These are phyloP conservation scores for Malania oleifera DNA, from an alignment of 164 flowering plant genomes.

Conservation along the genomic window DNA sequence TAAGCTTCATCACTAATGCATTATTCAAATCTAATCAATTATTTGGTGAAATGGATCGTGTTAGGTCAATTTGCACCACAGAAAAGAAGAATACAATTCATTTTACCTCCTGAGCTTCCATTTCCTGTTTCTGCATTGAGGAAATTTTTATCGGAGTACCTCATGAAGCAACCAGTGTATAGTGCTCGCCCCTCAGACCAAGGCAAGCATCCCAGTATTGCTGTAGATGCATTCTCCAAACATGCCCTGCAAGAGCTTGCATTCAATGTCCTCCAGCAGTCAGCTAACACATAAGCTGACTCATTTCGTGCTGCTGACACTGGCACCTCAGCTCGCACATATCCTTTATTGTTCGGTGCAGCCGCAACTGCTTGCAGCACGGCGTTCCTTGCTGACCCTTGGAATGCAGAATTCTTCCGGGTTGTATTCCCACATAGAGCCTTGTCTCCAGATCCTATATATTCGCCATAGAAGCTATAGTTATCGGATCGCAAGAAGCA, in stretches of 20 bases:
- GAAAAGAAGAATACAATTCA: not conserved
- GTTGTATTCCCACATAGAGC: constrained; percentile 56
- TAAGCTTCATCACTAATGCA: no score
- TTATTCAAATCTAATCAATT: no score
- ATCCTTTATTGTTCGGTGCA: constrained; percentile 48
- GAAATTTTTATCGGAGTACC: constrained; percentile 75
- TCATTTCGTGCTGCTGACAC: constrained; percentile 39
- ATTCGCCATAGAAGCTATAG: constrained; percentile 60
- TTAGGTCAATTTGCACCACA: not conserved
- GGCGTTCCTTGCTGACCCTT: constrained; percentile 42
- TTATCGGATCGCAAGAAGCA: constrained; percentile 75
- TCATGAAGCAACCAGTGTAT: constrained; percentile 82
- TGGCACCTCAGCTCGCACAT: constrained; percentile 32
- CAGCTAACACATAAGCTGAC: constrained; percentile 62
- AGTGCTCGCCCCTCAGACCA: constrained; percentile 79
- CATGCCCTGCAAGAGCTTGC: constrained; percentile 58
- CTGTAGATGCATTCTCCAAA: constrained; percentile 58
- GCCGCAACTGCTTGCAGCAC: constrained; percentile 32
- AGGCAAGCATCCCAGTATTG: constrained; percentile 65
- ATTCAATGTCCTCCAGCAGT: constrained; percentile 74
- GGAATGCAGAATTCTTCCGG: constrained; percentile 29
- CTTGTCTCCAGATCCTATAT: constrained; percentile 45
- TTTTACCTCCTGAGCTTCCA: constrained; percentile 45
- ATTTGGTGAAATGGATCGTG: not conserved
- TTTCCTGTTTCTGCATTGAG: constrained; percentile 41